phyloP scores from a whole-genome alignment of 148 eudicot species.

The Amaranthus hypochondriacus region DNA sequence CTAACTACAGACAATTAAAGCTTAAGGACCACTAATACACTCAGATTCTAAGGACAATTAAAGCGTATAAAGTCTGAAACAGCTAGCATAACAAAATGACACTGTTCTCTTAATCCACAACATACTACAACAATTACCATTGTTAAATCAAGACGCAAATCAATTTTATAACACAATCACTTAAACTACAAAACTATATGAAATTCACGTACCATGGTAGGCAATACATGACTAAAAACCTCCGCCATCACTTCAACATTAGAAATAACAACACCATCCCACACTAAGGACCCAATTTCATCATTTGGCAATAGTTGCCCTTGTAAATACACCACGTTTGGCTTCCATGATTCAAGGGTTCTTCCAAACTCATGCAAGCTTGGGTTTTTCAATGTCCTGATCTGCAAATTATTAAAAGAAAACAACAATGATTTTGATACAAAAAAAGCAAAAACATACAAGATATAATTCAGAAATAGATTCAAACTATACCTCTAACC shows the following conservation, averaged over 20 bases:
- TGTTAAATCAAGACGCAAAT: not conserved
- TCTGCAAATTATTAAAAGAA: conserved; percentile 36
- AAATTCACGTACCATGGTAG: conserved; percentile 59
- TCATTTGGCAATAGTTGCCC: conserved; percentile 59
- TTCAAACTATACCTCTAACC: conserved; percentile 52
- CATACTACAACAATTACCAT: not conserved
- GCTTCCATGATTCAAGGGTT: conserved; percentile 49
- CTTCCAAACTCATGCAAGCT: conserved; percentile 55
- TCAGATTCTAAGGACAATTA: not conserved
- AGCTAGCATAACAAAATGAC: not conserved
- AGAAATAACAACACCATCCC: conserved; percentile 57
- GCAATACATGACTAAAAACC: conserved; percentile 54
- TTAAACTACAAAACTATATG: not conserved
- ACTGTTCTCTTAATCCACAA: not conserved
- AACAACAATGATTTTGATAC: not conserved
- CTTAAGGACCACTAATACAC: not conserved
- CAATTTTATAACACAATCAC: not conserved
- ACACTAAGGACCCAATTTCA: conserved; percentile 67
- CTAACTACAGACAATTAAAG: too few relatives aligned
- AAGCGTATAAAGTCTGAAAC: not conserved
- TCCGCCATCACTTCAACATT: conserved; percentile 46
- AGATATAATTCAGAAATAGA: not conserved
- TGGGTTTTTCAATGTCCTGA: conserved; percentile 59
- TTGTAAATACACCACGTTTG: conserved; percentile 71
- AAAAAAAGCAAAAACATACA: conserved; percentile 1